Conservation (phyloP, 192 early-diverging fungal genomes). For the Lobosporangium transversale region DNA sequence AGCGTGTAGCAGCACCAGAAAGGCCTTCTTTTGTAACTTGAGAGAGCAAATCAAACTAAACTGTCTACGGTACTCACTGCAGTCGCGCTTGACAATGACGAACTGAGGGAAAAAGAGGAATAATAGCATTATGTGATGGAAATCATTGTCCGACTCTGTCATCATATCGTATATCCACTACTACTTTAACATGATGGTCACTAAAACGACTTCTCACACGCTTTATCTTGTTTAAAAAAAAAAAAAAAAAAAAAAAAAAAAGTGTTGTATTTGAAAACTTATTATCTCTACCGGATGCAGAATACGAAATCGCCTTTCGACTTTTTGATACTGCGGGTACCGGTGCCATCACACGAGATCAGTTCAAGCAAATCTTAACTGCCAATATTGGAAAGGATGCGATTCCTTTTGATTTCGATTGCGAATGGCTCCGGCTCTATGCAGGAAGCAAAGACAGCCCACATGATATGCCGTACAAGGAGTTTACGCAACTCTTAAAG, state of each 20-base stretch:
- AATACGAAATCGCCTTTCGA: constrained; percentile 77
- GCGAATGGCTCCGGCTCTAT: constrained; percentile 77
- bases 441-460: constrained; percentile 60
- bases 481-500: constrained; percentile 77
- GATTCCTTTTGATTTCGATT: constrained; percentile 75
- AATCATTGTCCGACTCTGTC: too few relatives aligned
- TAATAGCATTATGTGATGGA: too few relatives aligned
- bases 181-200: too few relatives aligned
- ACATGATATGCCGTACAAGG: constrained; percentile 72
- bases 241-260: too few relatives aligned
- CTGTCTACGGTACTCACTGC: neutral
- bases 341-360: constrained; percentile 71
- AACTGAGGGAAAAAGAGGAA: too few relatives aligned
- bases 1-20: too few relatives aligned
- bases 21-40: too few relatives aligned
- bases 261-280: constrained; percentile 68
- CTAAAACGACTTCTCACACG: too few relatives aligned
- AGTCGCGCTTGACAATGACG: too few relatives aligned
- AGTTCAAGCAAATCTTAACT: constrained; percentile 71
- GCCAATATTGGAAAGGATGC: constrained; percentile 62
- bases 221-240: too few relatives aligned
- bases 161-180: too few relatives aligned
- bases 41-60: neutral
- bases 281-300: constrained; percentile 72
- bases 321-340: constrained; percentile 71